These are phyloP conservation scores for Castanea sativa DNA, from an alignment of 306 rosid genomes.

Conservation along the genomic window DNA sequence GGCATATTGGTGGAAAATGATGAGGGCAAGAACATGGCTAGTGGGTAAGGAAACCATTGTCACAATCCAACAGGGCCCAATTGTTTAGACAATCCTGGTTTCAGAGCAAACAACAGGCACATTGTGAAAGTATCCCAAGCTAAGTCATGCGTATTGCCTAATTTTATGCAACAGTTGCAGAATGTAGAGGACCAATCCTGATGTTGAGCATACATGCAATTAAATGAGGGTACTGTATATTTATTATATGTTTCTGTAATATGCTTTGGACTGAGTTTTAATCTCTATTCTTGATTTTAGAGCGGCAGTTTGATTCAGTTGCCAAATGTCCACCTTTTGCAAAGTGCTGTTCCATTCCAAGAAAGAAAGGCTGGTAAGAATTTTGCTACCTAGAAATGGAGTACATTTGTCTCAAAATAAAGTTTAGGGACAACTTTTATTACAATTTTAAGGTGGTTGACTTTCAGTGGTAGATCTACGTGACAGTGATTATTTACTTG, in stretches of 20 bases:
- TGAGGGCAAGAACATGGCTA: no score
- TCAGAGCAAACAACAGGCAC: slow-evolving; percentile 27
- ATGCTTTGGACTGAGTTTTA: not conserved
- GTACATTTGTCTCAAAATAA: no score
- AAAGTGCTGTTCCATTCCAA: no score
- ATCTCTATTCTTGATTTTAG: not conserved
- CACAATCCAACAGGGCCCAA: slow-evolving; percentile 18
- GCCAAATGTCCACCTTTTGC: not conserved
- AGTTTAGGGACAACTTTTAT: no score
- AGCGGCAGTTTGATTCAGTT: not conserved
- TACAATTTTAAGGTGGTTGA: no score
- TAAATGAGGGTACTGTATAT: not conserved
- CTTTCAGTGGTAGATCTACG: no score
- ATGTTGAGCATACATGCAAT: not conserved
- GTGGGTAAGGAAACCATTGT: slow-evolving; percentile 9
- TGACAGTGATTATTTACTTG: no score
- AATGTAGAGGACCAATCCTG: not conserved
- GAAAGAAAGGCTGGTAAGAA: no score
- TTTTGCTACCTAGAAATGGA: no score
- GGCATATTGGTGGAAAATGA: no score
- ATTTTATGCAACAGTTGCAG: not conserved
- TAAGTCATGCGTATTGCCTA: slow-evolving; percentile 11
- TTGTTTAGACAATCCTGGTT: slow-evolving; percentile 25
- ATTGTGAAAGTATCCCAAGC: not conserved
- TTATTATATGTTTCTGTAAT: not conserved